Conservation (phyloP, 1,139 yeast genomes). For the Saccharomycopsis phalli region DNA sequence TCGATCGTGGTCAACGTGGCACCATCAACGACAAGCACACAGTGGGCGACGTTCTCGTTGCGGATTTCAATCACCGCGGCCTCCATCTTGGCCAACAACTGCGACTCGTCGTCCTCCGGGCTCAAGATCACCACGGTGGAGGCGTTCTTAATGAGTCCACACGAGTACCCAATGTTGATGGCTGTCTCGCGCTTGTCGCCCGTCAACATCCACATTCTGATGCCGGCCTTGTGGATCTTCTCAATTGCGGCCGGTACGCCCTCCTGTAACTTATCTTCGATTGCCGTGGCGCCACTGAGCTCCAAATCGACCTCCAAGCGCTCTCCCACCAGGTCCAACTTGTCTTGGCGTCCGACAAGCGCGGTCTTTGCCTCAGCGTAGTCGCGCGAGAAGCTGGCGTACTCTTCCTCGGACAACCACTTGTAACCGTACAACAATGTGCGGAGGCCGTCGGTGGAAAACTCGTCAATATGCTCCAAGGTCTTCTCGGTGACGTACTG, state of each 20-base stretch:
- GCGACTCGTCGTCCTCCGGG: slow-evolving; percentile 46
- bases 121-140: slow-evolving; percentile 78
- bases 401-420: slow-evolving; percentile 55
- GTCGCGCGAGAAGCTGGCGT: slow-evolving; percentile 54
- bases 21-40: slow-evolving; percentile 92
- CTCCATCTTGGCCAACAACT: slow-evolving; percentile 28
- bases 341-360: slow-evolving; percentile 51
- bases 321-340: slow-evolving; percentile 68
- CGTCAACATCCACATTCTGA: slow-evolving; percentile 95
- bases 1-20: slow-evolving; percentile 68
- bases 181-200: slow-evolving; percentile 99
- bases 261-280: slow-evolving; percentile 91
- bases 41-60: slow-evolving; percentile 75
- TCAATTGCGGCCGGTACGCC: slow-evolving; percentile 96
- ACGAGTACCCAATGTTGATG: slow-evolving; percentile 90
- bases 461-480: slow-evolving; percentile 82
- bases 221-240: slow-evolving; percentile 85
- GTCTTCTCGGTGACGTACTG: slow-evolving; percentile 76
- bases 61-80: slow-evolving; percentile 36
- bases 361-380: slow-evolving; percentile 76
- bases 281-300: slow-evolving; percentile 88
- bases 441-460: slow-evolving; percentile 89
- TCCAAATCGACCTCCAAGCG: slow-evolving; percentile 57
- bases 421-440: slow-evolving; percentile 77
- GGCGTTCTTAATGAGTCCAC: slow-evolving; percentile 85